Percentiles rank a stretch among this genome's conserved stretches.
phyloP scores from a whole-genome alignment of 73 alveolate species.

The Uronychia binucleata region DNA sequence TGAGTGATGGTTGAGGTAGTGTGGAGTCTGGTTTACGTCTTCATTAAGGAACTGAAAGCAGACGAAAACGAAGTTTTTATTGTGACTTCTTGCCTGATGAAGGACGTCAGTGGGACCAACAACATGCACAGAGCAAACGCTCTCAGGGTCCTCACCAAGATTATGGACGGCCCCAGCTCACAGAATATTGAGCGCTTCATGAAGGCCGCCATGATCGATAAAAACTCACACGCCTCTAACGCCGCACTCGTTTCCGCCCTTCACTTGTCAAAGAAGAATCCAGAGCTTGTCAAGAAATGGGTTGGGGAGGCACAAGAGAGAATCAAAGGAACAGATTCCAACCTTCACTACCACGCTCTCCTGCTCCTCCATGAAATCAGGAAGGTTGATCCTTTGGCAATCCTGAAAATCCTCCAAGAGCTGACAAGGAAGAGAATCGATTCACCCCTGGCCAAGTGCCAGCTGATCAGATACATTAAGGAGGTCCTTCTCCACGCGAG shows the following conservation, averaged over 20 bases:
- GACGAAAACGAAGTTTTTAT: constrained; percentile 85
- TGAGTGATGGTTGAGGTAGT: constrained; percentile 73
- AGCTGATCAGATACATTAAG: constrained; percentile 82
- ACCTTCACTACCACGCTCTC: constrained; percentile 83
- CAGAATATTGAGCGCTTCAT: constrained; percentile 85
- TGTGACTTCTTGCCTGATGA: constrained; percentile 79
- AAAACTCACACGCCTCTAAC: constrained; percentile 76
- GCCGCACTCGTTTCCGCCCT: constrained; percentile 83
- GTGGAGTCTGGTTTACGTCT: constrained; percentile 54
- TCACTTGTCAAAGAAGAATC: constrained; percentile 66
- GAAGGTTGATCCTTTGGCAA: constrained; percentile 85
- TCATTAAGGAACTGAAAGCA: constrained; percentile 72
- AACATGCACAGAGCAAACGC: constrained; percentile 86
- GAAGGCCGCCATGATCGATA: constrained; percentile 78
- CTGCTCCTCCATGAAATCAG: constrained; percentile 81
- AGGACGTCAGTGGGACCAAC: constrained; percentile 78
- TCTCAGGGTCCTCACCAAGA: constrained; percentile 86
- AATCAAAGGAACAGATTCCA: constrained; percentile 72
- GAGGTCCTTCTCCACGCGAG: constrained; percentile 62
- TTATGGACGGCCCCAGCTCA: constrained; percentile 76
- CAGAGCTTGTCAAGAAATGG: constrained; percentile 85
- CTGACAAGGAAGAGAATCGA: constrained; percentile 55
- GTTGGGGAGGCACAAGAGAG: constrained; percentile 85
- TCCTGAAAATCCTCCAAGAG: constrained; percentile 69
- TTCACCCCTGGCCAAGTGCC: constrained; percentile 79